Evolutionary conservation across 23 red algal species (phyloP).

Genomic region (Gracilariopsis chorda): DNA sequence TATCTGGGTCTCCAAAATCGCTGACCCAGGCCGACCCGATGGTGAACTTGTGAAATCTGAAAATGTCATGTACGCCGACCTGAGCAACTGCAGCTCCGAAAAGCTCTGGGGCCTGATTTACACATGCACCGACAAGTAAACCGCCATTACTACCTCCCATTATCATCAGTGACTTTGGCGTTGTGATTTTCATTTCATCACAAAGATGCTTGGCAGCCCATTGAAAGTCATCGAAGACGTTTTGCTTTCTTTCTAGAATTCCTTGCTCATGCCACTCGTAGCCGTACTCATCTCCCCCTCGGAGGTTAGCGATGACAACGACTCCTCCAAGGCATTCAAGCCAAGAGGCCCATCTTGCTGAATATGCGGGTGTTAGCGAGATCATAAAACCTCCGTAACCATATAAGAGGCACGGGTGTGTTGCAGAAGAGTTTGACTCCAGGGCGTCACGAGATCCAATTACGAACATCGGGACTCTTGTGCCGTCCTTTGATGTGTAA

Average conservation of each 20-base stretch:
- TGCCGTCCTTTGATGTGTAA: slow-evolving; percentile 70
- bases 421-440: not conserved
- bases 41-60: slow-evolving; percentile 71
- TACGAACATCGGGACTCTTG: slow-evolving; percentile 68
- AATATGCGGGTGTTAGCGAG: slow-evolving; percentile 66
- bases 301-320: slow-evolving; percentile 77
- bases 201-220: slow-evolving; percentile 54
- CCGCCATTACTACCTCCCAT: slow-evolving; percentile 86
- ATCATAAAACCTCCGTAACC: slow-evolving; percentile 88
- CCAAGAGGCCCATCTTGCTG: slow-evolving; percentile 52
- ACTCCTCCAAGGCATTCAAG: slow-evolving; percentile 56
- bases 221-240: slow-evolving; percentile 79
- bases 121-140: slow-evolving; percentile 72
- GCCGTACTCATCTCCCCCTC: slow-evolving; percentile 83
- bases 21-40: slow-evolving; percentile 76
- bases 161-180: slow-evolving; percentile 43
- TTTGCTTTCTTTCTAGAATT: slow-evolving; percentile 69
- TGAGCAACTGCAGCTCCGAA: slow-evolving; percentile 71
- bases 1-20: slow-evolving; percentile 75
- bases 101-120: slow-evolving; percentile 80
- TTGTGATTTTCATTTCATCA: slow-evolving; percentile 29
- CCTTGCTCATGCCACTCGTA: slow-evolving; percentile 79
- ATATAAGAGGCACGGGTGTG: slow-evolving; percentile 62
- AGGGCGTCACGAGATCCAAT: slow-evolving; percentile 26
- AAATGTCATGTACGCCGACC: slow-evolving; percentile 74